Base-by-base conservation (phyloP, 768 basidiomycete species). In the Calvatia gigantea region DNA sequence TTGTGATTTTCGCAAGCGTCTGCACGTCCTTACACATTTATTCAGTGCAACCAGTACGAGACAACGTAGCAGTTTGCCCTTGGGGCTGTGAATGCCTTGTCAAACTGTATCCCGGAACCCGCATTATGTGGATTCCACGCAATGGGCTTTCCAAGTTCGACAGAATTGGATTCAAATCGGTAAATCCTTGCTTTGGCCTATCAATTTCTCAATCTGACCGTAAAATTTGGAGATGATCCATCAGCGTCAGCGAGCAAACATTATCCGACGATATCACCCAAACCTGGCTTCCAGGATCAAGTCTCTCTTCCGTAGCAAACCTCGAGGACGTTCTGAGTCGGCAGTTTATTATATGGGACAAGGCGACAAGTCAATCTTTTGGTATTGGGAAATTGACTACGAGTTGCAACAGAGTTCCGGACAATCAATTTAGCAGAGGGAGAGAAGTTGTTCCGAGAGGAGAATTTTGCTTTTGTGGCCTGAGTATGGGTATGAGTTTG, bases 381-480 rank as follows among this genome's bases (percentile, higher is more conserved):
- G 51, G 51, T 52, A n/a, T 17, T 52, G 38, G 38, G 51, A 52
- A 5, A 31, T 52, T 21, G 32, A 52, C 19, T 37, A 4, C 3
- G n/a, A 37, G 35, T 11, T 12, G 4, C 12, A 37, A n/a, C n/a
- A 37, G 35, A 37, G 8, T 37, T 37, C 35, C 11, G 4, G 35
- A 9, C 35, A 37, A n/a, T 9, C 35, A n/a, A 37, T 37, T 12
- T 37, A 4, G 35, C 35, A 12, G 35, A 37, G 3, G 35, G 35
- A n/a, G 35, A 37, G n/a, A 3, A 37, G 35, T n/a, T n/a, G n/a
- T n/a, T n/a, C n/a, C n/a, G n/a, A n/a, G n/a, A n/a, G n/a, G n/a
- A n/a, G n/a, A n/a, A n/a, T n/a, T n/a, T n/a, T n/a, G n/a, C n/a
- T n/a, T n/a, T n/a, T n/a, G n/a, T n/a, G n/a, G n/a, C n/a, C n/a